Evolutionary conservation across 2,329 filamentous ascomycete species (phyloP).

Genomic region (Tricladium varicosporioides): DNA sequence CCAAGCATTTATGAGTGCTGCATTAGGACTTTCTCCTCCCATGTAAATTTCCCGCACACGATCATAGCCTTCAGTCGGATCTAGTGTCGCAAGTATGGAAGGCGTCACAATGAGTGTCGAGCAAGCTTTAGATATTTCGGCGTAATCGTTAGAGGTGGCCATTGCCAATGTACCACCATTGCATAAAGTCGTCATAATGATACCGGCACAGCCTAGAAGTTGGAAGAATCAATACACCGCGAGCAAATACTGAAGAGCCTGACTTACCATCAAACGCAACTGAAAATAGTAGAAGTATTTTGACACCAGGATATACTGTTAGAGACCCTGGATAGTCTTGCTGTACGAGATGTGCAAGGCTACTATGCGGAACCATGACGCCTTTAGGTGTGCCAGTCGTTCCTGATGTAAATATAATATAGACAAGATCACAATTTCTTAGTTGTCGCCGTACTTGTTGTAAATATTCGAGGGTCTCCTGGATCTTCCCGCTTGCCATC

Average conservation of each 20-base stretch:
- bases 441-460: too few species aligned
- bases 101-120: background rate
- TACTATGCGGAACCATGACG: constrained; percentile 11
- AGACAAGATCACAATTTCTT: background rate
- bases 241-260: constrained; percentile 6
- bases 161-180: constrained; percentile 14
- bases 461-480: too few species aligned
- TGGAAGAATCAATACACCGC: background rate
- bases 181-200: constrained; percentile 20
- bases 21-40: constrained; percentile 14
- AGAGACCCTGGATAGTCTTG: background rate
- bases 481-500: too few species aligned
- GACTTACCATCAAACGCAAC: constrained; percentile 30
- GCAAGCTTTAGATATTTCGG: background rate
- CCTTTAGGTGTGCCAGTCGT: constrained; percentile 22
- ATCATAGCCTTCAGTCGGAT: background rate
- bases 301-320: background rate
- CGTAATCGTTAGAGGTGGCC: background rate
- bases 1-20: constrained; percentile 11
- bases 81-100: constrained; percentile 7
- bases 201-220: constrained; percentile 5
- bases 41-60: constrained; percentile 14
- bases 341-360: background rate
- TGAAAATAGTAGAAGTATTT: constrained; percentile 25
- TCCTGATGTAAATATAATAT: constrained; percentile 25